Evolutionary conservation across 345 rosid genomes (phyloP), one percentile per base, ranked within the genome.

Genomic region (Camelina neglecta): DNA sequence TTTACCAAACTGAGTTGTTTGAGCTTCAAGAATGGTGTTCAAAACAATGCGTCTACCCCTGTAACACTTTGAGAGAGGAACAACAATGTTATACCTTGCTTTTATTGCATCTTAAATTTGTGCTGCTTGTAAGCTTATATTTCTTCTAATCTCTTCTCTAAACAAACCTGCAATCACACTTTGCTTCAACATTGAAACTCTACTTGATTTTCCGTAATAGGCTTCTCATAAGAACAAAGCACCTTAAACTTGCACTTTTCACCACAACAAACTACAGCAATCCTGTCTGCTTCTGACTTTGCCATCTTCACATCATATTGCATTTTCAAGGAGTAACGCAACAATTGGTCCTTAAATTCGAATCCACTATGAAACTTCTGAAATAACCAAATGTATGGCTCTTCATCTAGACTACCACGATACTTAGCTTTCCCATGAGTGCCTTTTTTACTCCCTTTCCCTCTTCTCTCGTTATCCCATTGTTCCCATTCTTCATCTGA

Each of bases 151-250:
- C 36, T 7, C 6, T 33, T 33, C 36, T 3, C 20, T 4, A 18
- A 5, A 35, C 11, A 62, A 33, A 33, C 67, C 7, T 23, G 21
- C 51, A 7, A 63, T 63, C 6, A 63, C 53, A 13, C 55, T 2
- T 47, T 64, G 55, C 1, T 64, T 64, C 41, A 64, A 2, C 69
- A 64, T 64, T 26, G 26, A 64, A 5, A 64, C 69, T 10, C 55
- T 26, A 29, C 9, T 64, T 8, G 13, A 4, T n/a, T 64, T 47
- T 0, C n/a, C 24, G 26, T 63, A 47, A 47, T 47, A 47, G 20
- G 20, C 9, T 2, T 5, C 18, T 47, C 51, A 47, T 47, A 47
- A 2, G 51, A 47, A 18, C 51, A n/a, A 1, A 15, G 7, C 8
- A 47, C 18, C 16, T 7, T 47, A n/a, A 47, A 47, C 51, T n/a